phyloP scores from a whole-genome alignment of 2,329 filamentous ascomycete species.

The Didymella pinodella region DNA sequence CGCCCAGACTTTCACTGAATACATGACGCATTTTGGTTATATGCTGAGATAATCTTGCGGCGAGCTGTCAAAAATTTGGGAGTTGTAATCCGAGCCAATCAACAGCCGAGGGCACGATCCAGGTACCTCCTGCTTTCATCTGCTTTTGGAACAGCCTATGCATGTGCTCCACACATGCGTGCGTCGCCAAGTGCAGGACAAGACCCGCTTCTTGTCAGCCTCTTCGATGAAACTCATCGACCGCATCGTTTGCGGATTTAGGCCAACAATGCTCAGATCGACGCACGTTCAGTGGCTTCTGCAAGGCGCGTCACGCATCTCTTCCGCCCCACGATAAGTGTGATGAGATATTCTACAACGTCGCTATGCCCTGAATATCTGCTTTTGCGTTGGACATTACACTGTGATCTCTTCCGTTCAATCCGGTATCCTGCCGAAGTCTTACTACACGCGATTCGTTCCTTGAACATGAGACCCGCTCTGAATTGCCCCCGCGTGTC shows the following conservation, averaged over 20 bases:
- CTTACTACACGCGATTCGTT: neutral
- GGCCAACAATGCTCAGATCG: neutral
- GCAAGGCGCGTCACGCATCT: neutral
- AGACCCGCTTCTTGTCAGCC: slow-evolving; percentile 5
- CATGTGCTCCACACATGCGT: slow-evolving; percentile 11
- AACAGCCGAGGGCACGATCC: slow-evolving; percentile 1
- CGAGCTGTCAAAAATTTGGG: neutral
- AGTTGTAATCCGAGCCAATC: slow-evolving; percentile 6
- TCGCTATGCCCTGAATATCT: neutral
- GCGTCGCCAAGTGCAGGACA: neutral
- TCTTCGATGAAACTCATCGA: neutral
- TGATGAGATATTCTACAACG: neutral
- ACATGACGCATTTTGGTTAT: slow-evolving; percentile 1
- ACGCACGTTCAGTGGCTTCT: neutral
- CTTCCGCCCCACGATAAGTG: neutral
- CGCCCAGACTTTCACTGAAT: slow-evolving; percentile 3
- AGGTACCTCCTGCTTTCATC: slow-evolving; percentile 5
- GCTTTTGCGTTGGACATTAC: neutral
- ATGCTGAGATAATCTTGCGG: slow-evolving; percentile 13
- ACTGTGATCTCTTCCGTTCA: neutral
- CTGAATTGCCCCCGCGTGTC: neutral
- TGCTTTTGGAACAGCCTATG: slow-evolving; percentile 16
- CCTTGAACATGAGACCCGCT: neutral
- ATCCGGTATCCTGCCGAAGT: neutral
- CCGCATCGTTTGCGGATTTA: neutral